These are phyloP conservation scores for Salvia hispanica DNA, from an alignment of 257 asterid genomes.

Conservation along the genomic window DNA sequence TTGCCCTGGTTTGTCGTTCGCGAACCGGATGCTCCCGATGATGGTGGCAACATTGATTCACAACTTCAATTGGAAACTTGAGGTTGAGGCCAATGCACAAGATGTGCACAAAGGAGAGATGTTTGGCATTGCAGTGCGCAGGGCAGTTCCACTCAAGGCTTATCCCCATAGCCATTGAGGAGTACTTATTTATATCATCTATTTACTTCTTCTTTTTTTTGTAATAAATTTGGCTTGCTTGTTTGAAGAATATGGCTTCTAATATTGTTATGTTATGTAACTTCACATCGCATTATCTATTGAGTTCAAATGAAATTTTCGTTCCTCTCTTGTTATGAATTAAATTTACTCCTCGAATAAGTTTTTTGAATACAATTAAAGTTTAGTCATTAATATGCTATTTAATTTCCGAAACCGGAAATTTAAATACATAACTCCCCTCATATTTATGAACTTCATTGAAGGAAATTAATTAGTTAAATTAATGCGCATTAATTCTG, in stretches of 20 bases:
- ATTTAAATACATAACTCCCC: neutral
- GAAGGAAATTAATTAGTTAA: neutral
- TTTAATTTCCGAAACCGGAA: neutral
- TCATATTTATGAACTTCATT: too few relatives aligned
- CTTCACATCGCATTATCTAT: too few relatives aligned
- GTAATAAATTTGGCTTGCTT: too few relatives aligned
- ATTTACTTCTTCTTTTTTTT: too few relatives aligned
- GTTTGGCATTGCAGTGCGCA: slow-evolving; percentile 16
- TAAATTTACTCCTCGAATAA: too few relatives aligned
- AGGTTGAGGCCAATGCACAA: neutral
- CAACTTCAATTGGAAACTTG: slow-evolving; percentile 35
- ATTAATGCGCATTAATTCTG: neutral
- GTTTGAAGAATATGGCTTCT: too few relatives aligned
- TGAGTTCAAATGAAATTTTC: too few relatives aligned
- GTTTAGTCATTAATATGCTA: neutral
- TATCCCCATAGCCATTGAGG: too few relatives aligned
- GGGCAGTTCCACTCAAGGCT: slow-evolving; percentile 19
- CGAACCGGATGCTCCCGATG: slow-evolving; percentile 30
- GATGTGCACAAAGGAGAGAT: neutral
- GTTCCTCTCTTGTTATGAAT: too few relatives aligned
- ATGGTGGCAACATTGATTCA: slow-evolving; percentile 33
- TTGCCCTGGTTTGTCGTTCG: slow-evolving; percentile 38
- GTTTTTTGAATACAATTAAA: too few relatives aligned
- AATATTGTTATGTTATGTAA: too few relatives aligned
- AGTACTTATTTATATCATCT: too few relatives aligned